Conservation (phyloP, 2,329 filamentous ascomycete species). For the Rachicladosporium sp. region DNA sequence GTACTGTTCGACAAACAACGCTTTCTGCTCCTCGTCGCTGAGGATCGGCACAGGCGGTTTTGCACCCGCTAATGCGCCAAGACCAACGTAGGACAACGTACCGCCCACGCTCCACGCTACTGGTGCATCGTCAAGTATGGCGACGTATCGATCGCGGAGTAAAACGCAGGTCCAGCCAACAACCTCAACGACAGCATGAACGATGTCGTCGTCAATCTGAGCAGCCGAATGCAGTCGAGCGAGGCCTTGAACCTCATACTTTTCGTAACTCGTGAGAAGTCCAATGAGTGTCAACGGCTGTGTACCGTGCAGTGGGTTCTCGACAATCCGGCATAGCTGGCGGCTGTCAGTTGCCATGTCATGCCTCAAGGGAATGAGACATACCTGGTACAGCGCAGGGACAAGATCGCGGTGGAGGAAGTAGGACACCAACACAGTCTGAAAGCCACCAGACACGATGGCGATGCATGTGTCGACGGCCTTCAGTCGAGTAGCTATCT, state of each 20-base stretch:
- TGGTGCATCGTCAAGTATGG: constrained; percentile 78
- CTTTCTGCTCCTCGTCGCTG: constrained; percentile 68
- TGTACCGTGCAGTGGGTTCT: constrained; percentile 46
- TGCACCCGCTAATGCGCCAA: constrained; percentile 57
- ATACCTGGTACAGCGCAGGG: constrained; percentile 83
- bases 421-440: constrained; percentile 86
- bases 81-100: constrained; percentile 72
- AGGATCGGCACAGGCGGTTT: constrained; percentile 49
- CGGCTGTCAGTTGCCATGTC: neutral
- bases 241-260: constrained; percentile 96
- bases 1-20: constrained; percentile 66
- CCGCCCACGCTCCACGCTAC: constrained; percentile 77
- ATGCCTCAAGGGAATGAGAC: constrained; percentile 7
- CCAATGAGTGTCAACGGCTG: constrained; percentile 75
- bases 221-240: constrained; percentile 86
- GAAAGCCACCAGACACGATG: constrained; percentile 84
- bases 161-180: constrained; percentile 60
- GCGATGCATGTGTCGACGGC: constrained; percentile 72
- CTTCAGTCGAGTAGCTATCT: constrained; percentile 58
- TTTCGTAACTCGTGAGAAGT: constrained; percentile 93
- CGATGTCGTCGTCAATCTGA: constrained; percentile 84
- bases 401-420: constrained; percentile 92
- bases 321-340: constrained; percentile 50
- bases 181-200: constrained; percentile 66
- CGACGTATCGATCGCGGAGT: constrained; percentile 64